Conservation (phyloP, 257 asterid species). For the Solanum chilense region DNA sequence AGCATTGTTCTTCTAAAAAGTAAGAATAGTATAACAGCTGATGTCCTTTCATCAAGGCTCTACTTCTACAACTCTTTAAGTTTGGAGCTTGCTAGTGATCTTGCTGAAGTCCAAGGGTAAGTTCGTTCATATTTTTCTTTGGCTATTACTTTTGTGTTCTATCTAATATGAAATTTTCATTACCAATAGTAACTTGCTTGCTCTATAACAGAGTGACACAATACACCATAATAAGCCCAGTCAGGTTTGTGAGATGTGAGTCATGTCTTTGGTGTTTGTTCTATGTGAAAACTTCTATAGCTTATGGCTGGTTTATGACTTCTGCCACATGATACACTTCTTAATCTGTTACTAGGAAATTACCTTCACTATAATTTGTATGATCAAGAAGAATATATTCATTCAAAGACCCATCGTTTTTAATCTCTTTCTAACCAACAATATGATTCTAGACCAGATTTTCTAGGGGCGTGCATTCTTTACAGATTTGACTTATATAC, state of each 20-base stretch:
- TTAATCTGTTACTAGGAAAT: slow-evolving; percentile 60
- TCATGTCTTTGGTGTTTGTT: background rate
- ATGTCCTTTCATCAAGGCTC: slow-evolving; percentile 70
- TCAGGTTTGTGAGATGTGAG: slow-evolving; percentile 46
- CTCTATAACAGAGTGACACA: slow-evolving; percentile 77
- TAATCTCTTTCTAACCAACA: slow-evolving; percentile 77
- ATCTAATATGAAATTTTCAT: slow-evolving; percentile 8
- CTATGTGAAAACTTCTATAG: background rate
- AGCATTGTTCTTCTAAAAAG: slow-evolving; percentile 54
- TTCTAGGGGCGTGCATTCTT: background rate
- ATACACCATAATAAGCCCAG: slow-evolving; percentile 86
- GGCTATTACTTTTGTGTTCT: background rate
- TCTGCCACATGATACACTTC: slow-evolving; percentile 54
- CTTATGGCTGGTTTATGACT: background rate
- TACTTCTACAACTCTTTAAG: slow-evolving; percentile 66
- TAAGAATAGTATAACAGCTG: slow-evolving; percentile 54
- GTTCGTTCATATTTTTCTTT: background rate
- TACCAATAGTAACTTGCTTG: slow-evolving; percentile 55
- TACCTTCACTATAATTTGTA: slow-evolving; percentile 72
- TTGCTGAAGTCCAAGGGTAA: slow-evolving; percentile 74
- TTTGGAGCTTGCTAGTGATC: slow-evolving; percentile 69
- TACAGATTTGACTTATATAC: background rate
- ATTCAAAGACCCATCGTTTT: slow-evolving; percentile 71
- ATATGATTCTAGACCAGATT: slow-evolving; percentile 1
- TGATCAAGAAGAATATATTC: slow-evolving; percentile 71